Evolutionary conservation across 169 alveolate genomes (phyloP).

Genomic region (Perkinsus olseni): DNA sequence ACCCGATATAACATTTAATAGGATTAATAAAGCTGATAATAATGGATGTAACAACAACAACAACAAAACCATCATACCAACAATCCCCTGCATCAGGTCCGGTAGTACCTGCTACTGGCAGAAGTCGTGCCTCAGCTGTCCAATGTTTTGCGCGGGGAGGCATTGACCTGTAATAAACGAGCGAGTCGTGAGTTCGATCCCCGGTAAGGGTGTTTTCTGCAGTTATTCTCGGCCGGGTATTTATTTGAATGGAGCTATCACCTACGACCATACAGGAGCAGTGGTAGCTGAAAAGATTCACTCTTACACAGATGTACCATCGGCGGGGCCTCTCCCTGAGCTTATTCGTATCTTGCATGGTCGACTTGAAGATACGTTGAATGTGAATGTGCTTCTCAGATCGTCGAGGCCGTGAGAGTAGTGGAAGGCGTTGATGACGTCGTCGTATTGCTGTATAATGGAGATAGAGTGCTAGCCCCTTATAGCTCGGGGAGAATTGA

Average conservation of each 20-base stretch:
- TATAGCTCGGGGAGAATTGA: neutral
- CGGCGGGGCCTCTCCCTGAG: neutral
- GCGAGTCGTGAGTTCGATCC: neutral
- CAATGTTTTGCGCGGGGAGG: neutral
- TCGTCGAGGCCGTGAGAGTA: neutral
- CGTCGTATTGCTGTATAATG: neutral
- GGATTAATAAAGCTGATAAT: neutral
- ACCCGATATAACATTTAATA: neutral
- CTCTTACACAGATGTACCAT: neutral
- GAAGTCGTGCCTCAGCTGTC: neutral
- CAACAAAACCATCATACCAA: neutral
- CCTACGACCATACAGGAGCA: neutral
- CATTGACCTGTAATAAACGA: neutral
- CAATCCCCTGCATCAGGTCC: neutral
- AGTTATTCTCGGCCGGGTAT: neutral
- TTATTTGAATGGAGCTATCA: neutral
- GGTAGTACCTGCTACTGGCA: neutral
- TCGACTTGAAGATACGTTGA: neutral
- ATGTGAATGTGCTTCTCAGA: neutral
- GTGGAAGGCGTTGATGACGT: neutral
- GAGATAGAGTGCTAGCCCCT: neutral
- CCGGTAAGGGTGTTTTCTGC: neutral
- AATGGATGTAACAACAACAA: neutral
- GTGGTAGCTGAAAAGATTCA: neutral
- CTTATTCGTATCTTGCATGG: too few species aligned